phyloP scores from a whole-genome alignment of 495 filamentous ascomycete species.

The Clavariopsis aquatica region DNA sequence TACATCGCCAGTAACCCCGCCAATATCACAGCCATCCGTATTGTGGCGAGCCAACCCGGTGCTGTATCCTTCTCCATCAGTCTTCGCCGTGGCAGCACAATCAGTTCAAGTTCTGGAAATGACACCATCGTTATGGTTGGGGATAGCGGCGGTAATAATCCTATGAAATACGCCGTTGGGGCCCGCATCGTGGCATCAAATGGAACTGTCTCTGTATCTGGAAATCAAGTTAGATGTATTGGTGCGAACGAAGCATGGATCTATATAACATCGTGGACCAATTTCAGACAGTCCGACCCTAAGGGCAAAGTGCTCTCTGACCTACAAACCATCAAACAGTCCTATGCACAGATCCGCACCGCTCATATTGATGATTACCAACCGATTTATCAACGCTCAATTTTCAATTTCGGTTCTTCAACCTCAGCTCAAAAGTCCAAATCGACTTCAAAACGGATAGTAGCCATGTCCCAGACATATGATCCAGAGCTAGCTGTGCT shows the following conservation, averaged over 20 bases:
- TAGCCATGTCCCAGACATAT: constrained; percentile 41
- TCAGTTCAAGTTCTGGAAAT: too few species aligned
- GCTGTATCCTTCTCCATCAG: too few species aligned
- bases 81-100: too few species aligned
- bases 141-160: too few species aligned
- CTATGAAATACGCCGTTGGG: too few species aligned
- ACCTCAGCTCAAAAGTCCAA: neutral
- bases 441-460: constrained; percentile 7
- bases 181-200: constrained; percentile 26
- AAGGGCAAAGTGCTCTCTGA: neutral
- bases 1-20: constrained; percentile 48
- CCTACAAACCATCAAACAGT: neutral
- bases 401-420: constrained; percentile 34
- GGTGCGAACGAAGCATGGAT: neutral
- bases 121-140: too few species aligned
- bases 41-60: constrained; percentile 33
- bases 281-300: neutral
- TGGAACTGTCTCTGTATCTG: constrained; percentile 49
- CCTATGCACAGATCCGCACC: neutral
- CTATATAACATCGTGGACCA: constrained; percentile 4
- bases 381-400: neutral
- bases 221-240: constrained; percentile 28
- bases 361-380: neutral
- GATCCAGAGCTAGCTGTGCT: constrained; percentile 45
- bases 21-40: constrained; percentile 48